These are phyloP conservation scores for Houttuynia cordata DNA, from an alignment of 164 flowering plant genomes.

Conservation along the genomic window DNA sequence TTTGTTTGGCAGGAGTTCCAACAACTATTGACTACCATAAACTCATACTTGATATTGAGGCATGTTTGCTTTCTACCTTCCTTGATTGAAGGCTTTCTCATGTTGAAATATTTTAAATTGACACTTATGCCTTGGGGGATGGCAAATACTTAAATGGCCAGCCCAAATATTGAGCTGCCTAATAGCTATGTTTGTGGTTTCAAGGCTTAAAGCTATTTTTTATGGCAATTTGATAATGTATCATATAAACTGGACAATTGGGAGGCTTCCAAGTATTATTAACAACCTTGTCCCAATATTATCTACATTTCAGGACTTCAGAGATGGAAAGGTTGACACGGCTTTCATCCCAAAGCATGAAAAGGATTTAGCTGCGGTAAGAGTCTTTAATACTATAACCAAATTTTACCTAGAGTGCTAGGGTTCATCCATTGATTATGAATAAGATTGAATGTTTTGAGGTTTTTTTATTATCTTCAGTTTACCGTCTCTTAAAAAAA, in stretches of 20 bases:
- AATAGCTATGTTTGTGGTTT: too few relatives aligned
- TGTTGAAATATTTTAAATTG: background rate
- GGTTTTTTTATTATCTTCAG: too few relatives aligned
- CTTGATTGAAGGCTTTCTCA: background rate
- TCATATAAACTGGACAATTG: too few relatives aligned
- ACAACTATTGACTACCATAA: constrained; percentile 97
- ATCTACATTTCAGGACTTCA: constrained; percentile 63
- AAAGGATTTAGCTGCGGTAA: constrained; percentile 62
- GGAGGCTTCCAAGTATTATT: background rate
- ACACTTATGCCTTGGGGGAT: background rate
- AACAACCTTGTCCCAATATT: constrained; percentile 1
- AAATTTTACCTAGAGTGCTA: background rate
- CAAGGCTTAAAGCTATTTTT: too few relatives aligned
- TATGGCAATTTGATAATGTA: background rate
- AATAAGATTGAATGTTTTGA: too few relatives aligned
- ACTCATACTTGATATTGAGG: constrained; percentile 93
- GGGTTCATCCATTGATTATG: background rate
- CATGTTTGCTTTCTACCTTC: constrained; percentile 6
- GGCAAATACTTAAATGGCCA: too few relatives aligned
- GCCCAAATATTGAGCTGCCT: too few relatives aligned
- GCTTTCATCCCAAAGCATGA: constrained; percentile 97
- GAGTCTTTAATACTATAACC: constrained; percentile 12
- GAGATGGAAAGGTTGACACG: constrained; percentile 83
- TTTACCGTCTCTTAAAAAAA: too few relatives aligned
- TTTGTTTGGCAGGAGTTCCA: constrained; percentile 58